phyloP scores from a whole-genome alignment of 2,329 filamentous ascomycete species.

The Trichoderma pleuroti region DNA sequence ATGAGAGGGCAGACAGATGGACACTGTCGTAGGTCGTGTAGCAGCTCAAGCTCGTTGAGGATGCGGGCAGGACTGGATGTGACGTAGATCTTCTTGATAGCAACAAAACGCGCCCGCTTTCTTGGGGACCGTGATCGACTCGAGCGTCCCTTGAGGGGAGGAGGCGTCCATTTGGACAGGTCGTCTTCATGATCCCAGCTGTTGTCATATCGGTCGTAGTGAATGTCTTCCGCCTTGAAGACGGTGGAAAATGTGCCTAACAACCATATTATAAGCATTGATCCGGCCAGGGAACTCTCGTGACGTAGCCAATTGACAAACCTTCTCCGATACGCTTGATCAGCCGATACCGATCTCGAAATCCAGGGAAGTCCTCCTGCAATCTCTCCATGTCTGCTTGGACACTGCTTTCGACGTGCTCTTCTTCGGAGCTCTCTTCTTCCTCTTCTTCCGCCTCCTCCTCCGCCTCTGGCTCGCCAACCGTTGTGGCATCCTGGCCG shows the following conservation, averaged over 20 bases:
- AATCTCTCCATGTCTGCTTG: slow-evolving; percentile 85
- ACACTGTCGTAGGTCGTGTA: slow-evolving; percentile 81
- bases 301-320: slow-evolving; percentile 35
- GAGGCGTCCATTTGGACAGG: slow-evolving; percentile 64
- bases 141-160: slow-evolving; percentile 55
- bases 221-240: slow-evolving; percentile 94
- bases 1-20: slow-evolving; percentile 89
- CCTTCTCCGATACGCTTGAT: slow-evolving; percentile 98
- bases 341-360: slow-evolving; percentile 78
- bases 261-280: not conserved
- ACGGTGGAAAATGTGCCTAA: slow-evolving; percentile 96
- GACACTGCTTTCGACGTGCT: slow-evolving; percentile 64
- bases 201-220: slow-evolving; percentile 79
- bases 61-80: slow-evolving; percentile 92
- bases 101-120: slow-evolving; percentile 68
- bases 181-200: slow-evolving; percentile 77
- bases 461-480: slow-evolving; percentile 28
- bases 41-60: slow-evolving; percentile 90
- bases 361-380: slow-evolving; percentile 76
- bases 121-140: slow-evolving; percentile 31
- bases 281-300: not conserved
- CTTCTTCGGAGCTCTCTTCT: slow-evolving; percentile 53
- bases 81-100: slow-evolving; percentile 99
- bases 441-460: slow-evolving; percentile 33
- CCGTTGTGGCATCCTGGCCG: slow-evolving; percentile 24